Evolutionary conservation across 164 flowering plant species (phyloP).

Genomic region (Nelumbo lutea): DNA sequence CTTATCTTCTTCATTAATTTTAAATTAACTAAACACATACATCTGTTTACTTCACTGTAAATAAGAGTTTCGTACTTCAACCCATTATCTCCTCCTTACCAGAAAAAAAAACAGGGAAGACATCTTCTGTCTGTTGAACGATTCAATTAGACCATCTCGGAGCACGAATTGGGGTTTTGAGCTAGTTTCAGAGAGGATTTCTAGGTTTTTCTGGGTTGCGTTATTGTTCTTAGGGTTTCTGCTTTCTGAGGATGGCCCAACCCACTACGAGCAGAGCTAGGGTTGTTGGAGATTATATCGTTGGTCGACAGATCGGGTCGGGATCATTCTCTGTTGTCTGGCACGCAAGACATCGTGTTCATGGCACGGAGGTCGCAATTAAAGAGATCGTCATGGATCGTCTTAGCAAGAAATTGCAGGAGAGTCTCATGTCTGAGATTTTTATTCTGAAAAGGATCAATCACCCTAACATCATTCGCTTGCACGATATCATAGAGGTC

Average conservation of each 20-base stretch:
- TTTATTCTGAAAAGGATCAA: conserved; percentile 56
- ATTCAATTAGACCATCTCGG: too few species aligned
- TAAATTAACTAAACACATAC: too few species aligned
- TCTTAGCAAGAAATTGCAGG: conserved; percentile 73
- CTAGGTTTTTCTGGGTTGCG: conserved; percentile 19
- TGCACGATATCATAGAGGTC: conserved; percentile 90
- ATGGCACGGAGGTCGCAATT: conserved; percentile 89
- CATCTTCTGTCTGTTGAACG: neutral
- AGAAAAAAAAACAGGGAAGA: neutral
- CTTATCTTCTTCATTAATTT: too few species aligned
- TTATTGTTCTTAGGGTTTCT: neutral
- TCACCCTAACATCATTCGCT: conserved; percentile 85
- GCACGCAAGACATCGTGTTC: conserved; percentile 78
- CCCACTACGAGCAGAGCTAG: conserved; percentile 38
- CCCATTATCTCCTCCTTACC: neutral
- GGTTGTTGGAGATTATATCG: conserved; percentile 72
- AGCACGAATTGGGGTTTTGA: neutral
- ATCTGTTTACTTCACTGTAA: too few species aligned
- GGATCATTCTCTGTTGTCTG: conserved; percentile 96
- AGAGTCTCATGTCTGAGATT: conserved; percentile 87
- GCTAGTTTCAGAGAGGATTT: conserved; percentile 9
- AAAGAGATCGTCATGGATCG: conserved; percentile 73
- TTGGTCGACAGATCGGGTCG: conserved; percentile 75
- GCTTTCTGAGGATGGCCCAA: conserved; percentile 37
- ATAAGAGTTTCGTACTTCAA: neutral